A percentile compares a stretch with the other conserved stretches of the same genome.
phyloP scores from a whole-genome alignment of 176 grass and related monocot genomes.

The Oryza glumipatula region DNA sequence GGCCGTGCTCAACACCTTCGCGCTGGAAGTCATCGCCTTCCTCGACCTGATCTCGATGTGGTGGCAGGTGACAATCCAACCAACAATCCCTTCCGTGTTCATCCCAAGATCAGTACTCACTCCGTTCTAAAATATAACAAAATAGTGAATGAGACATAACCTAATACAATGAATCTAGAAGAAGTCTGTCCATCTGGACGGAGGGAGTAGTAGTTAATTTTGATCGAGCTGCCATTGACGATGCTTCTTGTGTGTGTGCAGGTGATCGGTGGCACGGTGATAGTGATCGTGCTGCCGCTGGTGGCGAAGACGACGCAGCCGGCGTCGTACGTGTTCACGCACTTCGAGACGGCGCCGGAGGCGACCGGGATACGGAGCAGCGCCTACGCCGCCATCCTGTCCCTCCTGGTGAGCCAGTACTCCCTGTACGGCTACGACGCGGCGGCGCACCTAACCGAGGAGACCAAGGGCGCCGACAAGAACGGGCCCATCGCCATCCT shows the following conservation, averaged over 20 bases:
- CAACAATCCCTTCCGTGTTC: neutral
- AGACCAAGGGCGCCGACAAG: slow-evolving; percentile 92
- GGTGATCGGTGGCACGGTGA: slow-evolving; percentile 81
- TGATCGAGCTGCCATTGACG: too few species aligned
- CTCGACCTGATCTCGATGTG: slow-evolving; percentile 95
- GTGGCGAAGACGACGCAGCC: slow-evolving; percentile 75
- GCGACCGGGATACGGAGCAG: slow-evolving; percentile 73
- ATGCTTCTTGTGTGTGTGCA: slow-evolving; percentile 3
- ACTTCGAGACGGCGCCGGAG: slow-evolving; percentile 68
- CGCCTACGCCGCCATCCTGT: slow-evolving; percentile 74
- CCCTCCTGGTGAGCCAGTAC: slow-evolving; percentile 95
- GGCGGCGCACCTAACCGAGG: slow-evolving; percentile 95
- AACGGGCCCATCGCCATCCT: slow-evolving; percentile 98
- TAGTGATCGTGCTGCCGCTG: slow-evolving; percentile 85
- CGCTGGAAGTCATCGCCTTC: slow-evolving; percentile 89
- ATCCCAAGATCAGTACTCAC: neutral
- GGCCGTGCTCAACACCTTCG: slow-evolving; percentile 98
- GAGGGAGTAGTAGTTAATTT: neutral
- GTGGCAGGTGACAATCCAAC: slow-evolving; percentile 69
- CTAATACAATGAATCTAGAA: too few species aligned
- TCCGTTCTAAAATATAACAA: too few species aligned
- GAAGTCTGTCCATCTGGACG: too few species aligned
- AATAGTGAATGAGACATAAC: too few species aligned
- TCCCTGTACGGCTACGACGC: slow-evolving; percentile 97
- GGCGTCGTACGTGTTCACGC: slow-evolving; percentile 88